phyloP scores from a whole-genome alignment of 2,329 filamentous ascomycete genomes.

The Elsinoe fawcettii region DNA sequence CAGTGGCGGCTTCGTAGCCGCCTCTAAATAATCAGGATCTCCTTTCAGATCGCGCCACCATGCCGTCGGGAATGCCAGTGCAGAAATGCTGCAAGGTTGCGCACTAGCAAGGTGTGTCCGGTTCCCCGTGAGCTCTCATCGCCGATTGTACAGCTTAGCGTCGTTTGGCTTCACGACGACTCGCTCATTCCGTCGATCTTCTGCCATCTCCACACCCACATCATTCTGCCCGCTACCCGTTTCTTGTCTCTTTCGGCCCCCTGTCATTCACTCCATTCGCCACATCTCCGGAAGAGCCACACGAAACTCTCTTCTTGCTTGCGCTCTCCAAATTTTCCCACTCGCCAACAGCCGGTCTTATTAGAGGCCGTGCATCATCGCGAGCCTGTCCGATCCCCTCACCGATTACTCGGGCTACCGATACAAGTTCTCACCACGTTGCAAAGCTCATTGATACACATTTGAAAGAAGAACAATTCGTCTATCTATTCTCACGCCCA shows the following conservation, averaged over 20 bases:
- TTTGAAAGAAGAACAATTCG: not conserved
- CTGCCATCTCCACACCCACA: slow-evolving; percentile 5
- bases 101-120: not conserved
- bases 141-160: slow-evolving; percentile 10
- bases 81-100: not conserved
- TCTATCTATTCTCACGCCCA: not conserved
- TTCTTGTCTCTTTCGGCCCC: slow-evolving; percentile 9
- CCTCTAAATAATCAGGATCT: not conserved
- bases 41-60: not conserved
- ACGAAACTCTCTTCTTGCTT: not conserved
- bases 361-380: slow-evolving; percentile 5
- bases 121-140: not conserved
- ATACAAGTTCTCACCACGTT: not conserved
- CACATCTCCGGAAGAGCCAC: slow-evolving; percentile 11
- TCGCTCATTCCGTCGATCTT: slow-evolving; percentile 1
- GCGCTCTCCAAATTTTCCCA: not conserved
- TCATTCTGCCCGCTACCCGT: slow-evolving; percentile 7
- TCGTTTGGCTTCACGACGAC: not conserved
- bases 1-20: not conserved
- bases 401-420: not conserved
- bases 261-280: slow-evolving; percentile 11
- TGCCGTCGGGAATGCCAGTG: not conserved
- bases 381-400: not conserved
- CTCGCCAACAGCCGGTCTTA: not conserved
- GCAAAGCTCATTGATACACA: not conserved